Conservation (phyloP, 2,329 filamentous ascomycete species). For the Alternaria gansuensis region DNA sequence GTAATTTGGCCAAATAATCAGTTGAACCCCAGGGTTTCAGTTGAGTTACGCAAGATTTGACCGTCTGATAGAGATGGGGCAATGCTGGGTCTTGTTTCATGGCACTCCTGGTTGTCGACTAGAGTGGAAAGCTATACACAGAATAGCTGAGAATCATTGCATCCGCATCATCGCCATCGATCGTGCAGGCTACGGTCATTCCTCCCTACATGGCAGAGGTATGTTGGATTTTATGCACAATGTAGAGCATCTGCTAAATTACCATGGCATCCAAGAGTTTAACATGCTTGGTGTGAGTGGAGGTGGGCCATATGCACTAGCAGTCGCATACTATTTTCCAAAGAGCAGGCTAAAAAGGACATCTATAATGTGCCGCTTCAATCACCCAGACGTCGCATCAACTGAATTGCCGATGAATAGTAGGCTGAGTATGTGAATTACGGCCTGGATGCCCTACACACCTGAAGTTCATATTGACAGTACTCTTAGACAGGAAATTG, state of each 20-base stretch:
- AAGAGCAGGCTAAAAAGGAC: not conserved
- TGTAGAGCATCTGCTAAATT: slow-evolving; percentile 6
- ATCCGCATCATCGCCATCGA: slow-evolving; percentile 2
- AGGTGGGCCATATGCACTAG: slow-evolving; percentile 6
- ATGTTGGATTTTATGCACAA: slow-evolving; percentile 4
- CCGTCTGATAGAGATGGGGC: slow-evolving; percentile 1
- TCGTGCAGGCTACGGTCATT: slow-evolving; percentile 3
- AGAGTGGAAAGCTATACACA: not conserved
- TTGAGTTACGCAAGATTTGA: slow-evolving; percentile 10
- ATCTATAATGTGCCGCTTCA: slow-evolving; percentile 3
- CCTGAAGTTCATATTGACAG: too few species aligned
- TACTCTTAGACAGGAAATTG: too few species aligned
- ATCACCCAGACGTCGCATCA: slow-evolving; percentile 1
- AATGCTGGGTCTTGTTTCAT: slow-evolving; percentile 7
- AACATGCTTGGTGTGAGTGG: not conserved
- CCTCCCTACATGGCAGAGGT: not conserved
- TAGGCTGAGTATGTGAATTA: not conserved
- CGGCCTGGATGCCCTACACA: not conserved
- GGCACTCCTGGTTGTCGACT: slow-evolving; percentile 9
- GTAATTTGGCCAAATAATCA: not conserved
- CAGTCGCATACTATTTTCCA: slow-evolving; percentile 2
- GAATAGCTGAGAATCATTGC: not conserved
- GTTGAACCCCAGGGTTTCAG: not conserved
- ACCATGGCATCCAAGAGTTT: slow-evolving; percentile 5
- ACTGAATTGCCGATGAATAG: not conserved